A percentile compares a stretch with the other conserved stretches of the same genome.
Conservation (phyloP, 768 basidiomycete genomes). For the Sutorius australiensis region DNA sequence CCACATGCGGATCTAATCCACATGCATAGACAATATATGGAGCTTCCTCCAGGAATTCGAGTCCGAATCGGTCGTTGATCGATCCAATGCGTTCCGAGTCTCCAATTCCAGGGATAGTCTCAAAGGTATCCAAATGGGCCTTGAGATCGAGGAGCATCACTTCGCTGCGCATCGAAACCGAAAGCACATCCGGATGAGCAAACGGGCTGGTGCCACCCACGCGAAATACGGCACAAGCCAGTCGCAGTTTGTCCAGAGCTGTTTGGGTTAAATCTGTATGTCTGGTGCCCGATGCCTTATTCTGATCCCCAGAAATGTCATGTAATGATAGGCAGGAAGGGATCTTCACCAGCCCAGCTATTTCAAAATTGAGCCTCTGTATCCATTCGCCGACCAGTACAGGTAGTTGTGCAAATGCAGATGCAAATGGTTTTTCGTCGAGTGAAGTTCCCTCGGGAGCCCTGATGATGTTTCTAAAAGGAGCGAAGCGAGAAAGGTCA, state of each 20-base stretch:
- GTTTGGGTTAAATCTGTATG: neutral
- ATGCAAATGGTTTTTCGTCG: neutral
- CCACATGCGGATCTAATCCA: constrained; percentile 10
- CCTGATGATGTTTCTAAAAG: constrained; percentile 10
- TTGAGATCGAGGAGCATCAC: neutral
- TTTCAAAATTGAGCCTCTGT: constrained; percentile 3
- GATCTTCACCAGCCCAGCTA: constrained; percentile 8
- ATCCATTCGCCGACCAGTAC: constrained; percentile 8
- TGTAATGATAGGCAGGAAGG: neutral
- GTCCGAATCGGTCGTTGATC: neutral
- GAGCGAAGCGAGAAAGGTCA: constrained; percentile 11
- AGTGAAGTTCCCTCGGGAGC: neutral
- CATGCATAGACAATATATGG: constrained; percentile 10
- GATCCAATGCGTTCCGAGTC: neutral
- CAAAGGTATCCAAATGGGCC: neutral
- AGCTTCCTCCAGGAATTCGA: constrained; percentile 10
- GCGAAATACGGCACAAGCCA: constrained; percentile 13
- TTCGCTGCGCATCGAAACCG: neutral
- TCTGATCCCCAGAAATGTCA: neutral
- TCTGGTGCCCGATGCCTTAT: neutral
- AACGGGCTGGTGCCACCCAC: neutral
- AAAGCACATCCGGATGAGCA: neutral
- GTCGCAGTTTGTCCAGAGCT: neutral
- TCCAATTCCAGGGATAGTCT: neutral
- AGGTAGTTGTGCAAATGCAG: constrained; percentile 14